phyloP scores from a whole-genome alignment of 768 basidiomycete genomes.

The Tephrocybe sp. region DNA sequence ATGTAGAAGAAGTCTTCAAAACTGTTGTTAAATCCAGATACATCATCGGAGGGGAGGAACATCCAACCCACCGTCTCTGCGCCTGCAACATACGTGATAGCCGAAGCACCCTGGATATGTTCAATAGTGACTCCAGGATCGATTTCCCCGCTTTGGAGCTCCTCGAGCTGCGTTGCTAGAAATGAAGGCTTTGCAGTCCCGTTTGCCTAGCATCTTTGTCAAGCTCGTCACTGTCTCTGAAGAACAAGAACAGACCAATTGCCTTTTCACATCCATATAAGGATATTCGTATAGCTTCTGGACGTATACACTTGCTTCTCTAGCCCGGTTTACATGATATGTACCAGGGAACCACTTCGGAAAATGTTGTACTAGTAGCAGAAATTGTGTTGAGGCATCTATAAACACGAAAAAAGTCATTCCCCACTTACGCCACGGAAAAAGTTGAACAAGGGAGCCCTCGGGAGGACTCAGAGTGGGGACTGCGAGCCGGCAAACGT shows the following conservation, averaged over 20 bases:
- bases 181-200: no score
- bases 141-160: constrained; percentile 8
- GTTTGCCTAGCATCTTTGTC: constrained; percentile 9
- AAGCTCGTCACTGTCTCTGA: not conserved
- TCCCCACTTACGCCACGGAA: constrained; percentile 21
- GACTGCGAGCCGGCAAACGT: constrained; percentile 11
- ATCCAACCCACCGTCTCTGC: no score
- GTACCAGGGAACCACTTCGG: constrained; percentile 26
- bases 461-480: constrained; percentile 18
- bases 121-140: constrained; percentile 4
- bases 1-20: constrained; percentile 10
- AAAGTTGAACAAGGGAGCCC: constrained; percentile 20
- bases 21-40: constrained; percentile 1
- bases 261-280: constrained; percentile 8
- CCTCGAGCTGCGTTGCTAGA: constrained; percentile 16
- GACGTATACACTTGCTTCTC: constrained; percentile 3
- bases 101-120: constrained; percentile 15
- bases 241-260: constrained; percentile 15
- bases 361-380: constrained; percentile 5
- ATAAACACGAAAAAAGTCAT: constrained; percentile 6
- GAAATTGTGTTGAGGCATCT: not conserved
- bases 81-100: constrained; percentile 12
- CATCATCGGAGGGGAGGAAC: constrained; percentile 2
- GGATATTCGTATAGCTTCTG: constrained; percentile 16
- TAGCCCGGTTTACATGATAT: constrained; percentile 16